Evolutionary conservation across 139 green algal species (phyloP), one percentile per base, ranked within the genome.

Genomic region (Diplosphaera chodatii): DNA sequence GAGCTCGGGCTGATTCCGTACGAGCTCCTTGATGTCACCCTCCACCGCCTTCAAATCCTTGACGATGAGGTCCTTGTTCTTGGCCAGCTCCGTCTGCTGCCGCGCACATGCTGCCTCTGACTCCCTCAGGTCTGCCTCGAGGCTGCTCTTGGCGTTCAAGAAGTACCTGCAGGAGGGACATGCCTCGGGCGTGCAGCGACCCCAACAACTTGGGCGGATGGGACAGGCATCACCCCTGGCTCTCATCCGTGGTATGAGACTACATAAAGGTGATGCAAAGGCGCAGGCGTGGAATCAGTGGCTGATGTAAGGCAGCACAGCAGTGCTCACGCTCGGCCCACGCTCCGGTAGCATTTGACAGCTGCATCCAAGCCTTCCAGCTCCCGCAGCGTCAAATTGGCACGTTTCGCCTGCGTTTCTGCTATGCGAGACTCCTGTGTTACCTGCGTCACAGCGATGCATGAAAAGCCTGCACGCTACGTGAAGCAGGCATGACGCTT

Each of bases 311-410:
- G n/a, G n/a, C n/a, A n/a, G n/a, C n/a, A n/a, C n/a, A n/a, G n/a
- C n/a, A n/a, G n/a, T n/a, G 55, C 74, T 74, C 56, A 79, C 74
- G 68, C 74, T 64, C 62, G 65, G 25, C 74, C 74, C 59, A 75
- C 59, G 25, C 37, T 55, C 37, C 70, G n/a, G 32, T 75, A 79
- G 22, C 41, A 72, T 32, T 33, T 71, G n/a, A 64, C 40, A 28
- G 40, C 22, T 15, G 68, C 68, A 25, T 69, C 68, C 0, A 79
- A 20, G 13, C 21, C 32, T 22, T 27, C 32, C 22, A 79, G 68
- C 55, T 79, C 74, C 32, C 70, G 63, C 40, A 32, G 31, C 41
- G 68, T 75, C 23, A 79, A 48, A 15, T 41, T 18, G 28, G 74
- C 31, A 18, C 63, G 29, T 27, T 63, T 55, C 8, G 30, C 31